Conservation (phyloP, 305 asterid species). For the Solanum hybrid region DNA sequence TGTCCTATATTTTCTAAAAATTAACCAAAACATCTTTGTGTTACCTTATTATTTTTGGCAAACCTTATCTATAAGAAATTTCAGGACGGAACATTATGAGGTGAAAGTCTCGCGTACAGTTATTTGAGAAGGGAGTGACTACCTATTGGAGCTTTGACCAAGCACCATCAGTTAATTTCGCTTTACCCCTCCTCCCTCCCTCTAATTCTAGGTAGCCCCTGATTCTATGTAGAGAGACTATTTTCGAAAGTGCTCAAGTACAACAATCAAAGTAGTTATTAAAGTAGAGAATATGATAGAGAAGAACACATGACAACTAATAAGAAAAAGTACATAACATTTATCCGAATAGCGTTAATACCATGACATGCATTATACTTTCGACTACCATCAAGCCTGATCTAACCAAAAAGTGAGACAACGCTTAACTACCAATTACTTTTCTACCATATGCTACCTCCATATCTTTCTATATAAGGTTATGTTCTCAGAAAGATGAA, state of each 20-base stretch:
- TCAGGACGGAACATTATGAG: background rate
- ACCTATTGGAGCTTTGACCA: background rate
- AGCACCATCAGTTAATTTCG: background rate
- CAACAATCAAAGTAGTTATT: background rate
- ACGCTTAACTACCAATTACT: background rate
- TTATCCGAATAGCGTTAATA: background rate
- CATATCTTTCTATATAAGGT: background rate
- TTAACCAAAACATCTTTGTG: background rate
- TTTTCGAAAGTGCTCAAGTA: background rate
- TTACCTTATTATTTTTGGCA: background rate
- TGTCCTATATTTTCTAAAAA: background rate
- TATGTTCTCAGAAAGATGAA: background rate
- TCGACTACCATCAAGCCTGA: background rate
- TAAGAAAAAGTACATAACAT: background rate
- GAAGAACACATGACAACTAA: background rate
- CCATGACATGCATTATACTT: background rate
- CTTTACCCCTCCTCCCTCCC: background rate
- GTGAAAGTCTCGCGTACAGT: background rate
- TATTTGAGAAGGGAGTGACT: background rate
- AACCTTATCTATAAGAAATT: background rate
- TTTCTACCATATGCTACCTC: background rate
- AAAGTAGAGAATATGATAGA: background rate
- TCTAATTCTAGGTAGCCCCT: background rate
- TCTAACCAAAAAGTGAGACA: background rate
- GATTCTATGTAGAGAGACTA: background rate